A percentile compares a stretch with the other conserved stretches of the same genome.
Conservation (phyloP, 2,329 filamentous ascomycete species). For the Beauveria australis region DNA sequence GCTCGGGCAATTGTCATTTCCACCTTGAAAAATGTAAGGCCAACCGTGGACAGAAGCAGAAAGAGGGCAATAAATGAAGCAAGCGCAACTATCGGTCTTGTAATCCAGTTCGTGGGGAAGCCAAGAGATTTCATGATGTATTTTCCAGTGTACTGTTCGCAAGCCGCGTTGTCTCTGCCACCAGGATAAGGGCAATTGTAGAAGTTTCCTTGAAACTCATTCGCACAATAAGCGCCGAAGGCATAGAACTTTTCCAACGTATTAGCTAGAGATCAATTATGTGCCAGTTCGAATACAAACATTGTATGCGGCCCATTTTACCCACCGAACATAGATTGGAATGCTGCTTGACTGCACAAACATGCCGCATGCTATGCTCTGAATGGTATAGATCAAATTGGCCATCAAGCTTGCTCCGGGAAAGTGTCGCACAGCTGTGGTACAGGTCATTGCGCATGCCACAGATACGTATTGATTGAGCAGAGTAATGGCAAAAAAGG, state of each 20-base stretch:
- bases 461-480: slow-evolving; percentile 68
- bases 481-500: slow-evolving; percentile 60
- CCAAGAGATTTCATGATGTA: slow-evolving; percentile 64
- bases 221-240: slow-evolving; percentile 62
- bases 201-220: slow-evolving; percentile 64
- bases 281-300: slow-evolving; percentile 25
- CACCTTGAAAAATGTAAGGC: slow-evolving; percentile 56
- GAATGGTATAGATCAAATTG: slow-evolving; percentile 64
- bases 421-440: slow-evolving; percentile 59
- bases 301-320: slow-evolving; percentile 59
- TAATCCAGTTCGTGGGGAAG: slow-evolving; percentile 59
- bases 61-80: slow-evolving; percentile 57
- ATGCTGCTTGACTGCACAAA: slow-evolving; percentile 68
- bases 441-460: slow-evolving; percentile 60
- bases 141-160: slow-evolving; percentile 58
- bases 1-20: slow-evolving; percentile 63
- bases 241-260: slow-evolving; percentile 48
- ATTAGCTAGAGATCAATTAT: slow-evolving; percentile 13
- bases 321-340: slow-evolving; percentile 69
- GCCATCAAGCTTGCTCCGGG: slow-evolving; percentile 62
- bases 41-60: slow-evolving; percentile 49
- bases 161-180: slow-evolving; percentile 55
- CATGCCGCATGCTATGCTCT: slow-evolving; percentile 67
- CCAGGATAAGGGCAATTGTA: slow-evolving; percentile 63
- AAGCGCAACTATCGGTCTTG: slow-evolving; percentile 55